Evolutionary conservation across 768 basidiomycete genomes (phyloP), one percentile per base, ranked within the genome.

Genomic region (Termitomyces sp.): DNA sequence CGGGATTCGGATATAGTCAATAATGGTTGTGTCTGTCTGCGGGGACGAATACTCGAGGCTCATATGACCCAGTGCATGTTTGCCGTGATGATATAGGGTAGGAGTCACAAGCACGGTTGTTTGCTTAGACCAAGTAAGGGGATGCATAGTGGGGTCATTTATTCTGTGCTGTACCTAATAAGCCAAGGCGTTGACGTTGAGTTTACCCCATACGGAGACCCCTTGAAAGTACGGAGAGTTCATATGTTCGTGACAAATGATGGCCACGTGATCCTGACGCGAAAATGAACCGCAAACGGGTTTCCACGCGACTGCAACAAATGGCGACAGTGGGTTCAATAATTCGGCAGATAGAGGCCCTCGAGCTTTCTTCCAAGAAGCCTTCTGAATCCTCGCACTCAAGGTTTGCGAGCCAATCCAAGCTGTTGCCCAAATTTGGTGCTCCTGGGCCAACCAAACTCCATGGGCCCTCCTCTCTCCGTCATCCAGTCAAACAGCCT

Each of bases 371-470:
- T 80, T 80, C 67, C 2, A 83, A 80, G 62, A 78, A 73, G 70
- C 72, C 71, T 22, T 66, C 66, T 31, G 65, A 68, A 50, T 74
- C 71, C 4, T 63, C 69, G 6, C 73, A 76, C 64, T 54, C 78
- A 63, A 89, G 88, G 65, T 82, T 84, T 30, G 70, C 83, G 22
- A 81, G 80, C 64, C 84, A 87, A 66, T 68, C 86, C 13, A 91
- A 90, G 69, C 78, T 91, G 12, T 78, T 89, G 58, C 84, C 85
- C 1, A 92, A 91, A 73, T 91, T 81, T 63, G 87, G 86, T 11
- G 81, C 87, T 2, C 86, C 70, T 20, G 41, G 22, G 48, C 70
- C 58, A 69, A 76, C 67, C 74, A 74, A 30, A 58, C 69, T 7
- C 72, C 72, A 77, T 33, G 56, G 58, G 12, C 77, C 75, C 34